phyloP scores from a whole-genome alignment of 2,329 filamentous ascomycete genomes.

The Alternaria conjuncta region DNA sequence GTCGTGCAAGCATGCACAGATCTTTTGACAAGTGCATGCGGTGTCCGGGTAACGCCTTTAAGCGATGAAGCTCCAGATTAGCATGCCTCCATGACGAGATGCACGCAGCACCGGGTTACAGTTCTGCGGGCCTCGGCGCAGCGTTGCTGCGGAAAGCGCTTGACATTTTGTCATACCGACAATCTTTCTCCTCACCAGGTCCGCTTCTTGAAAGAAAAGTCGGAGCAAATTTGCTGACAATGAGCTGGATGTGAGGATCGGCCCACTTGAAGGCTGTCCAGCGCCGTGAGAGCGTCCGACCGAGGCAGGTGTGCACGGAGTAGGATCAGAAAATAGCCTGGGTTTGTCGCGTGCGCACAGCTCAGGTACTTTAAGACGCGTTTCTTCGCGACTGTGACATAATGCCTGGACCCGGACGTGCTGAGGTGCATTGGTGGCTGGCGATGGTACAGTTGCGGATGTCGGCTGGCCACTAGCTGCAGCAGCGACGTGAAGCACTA shows the following conservation, averaged over 20 bases:
- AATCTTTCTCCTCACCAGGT: constrained; percentile 10
- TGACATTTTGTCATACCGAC: constrained; percentile 30
- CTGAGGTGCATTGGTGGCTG: constrained; percentile 31
- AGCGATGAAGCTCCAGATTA: constrained; percentile 28
- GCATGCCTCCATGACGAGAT: constrained; percentile 24
- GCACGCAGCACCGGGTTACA: constrained; percentile 21
- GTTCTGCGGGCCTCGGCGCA: constrained; percentile 17
- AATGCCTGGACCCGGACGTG: constrained; percentile 25
- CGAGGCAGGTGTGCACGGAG: constrained; percentile 32
- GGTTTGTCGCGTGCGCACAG: constrained; percentile 39
- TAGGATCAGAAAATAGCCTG: constrained; percentile 34
- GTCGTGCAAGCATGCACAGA: constrained; percentile 33
- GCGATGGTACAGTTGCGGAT: constrained; percentile 30
- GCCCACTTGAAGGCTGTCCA: constrained; percentile 31
- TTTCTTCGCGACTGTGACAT: constrained; percentile 42
- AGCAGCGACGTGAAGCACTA: constrained; percentile 22
- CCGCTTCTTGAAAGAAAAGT: constrained; percentile 31
- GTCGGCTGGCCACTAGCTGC: constrained; percentile 41
- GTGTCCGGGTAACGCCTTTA: constrained; percentile 32
- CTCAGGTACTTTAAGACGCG: constrained; percentile 39
- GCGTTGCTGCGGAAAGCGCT: constrained; percentile 23
- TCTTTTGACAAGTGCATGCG: constrained; percentile 32
- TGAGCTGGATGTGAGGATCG: constrained; percentile 12
- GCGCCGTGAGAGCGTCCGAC: constrained; percentile 19
- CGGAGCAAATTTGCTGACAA: constrained; percentile 34